Conservation (phyloP, 495 filamentous ascomycete species). For the Emericellopsis terricola region DNA sequence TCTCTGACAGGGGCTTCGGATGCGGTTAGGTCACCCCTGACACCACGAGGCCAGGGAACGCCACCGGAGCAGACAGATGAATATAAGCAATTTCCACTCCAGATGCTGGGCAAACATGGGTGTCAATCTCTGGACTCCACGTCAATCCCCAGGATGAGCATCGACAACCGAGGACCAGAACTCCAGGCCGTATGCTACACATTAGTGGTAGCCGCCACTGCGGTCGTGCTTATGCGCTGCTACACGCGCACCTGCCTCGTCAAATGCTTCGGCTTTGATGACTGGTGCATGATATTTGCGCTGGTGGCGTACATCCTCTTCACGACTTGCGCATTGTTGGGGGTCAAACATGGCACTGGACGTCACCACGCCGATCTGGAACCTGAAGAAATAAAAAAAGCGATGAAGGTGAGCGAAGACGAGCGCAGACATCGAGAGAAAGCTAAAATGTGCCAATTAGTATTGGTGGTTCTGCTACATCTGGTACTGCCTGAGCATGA, state of each 20-base stretch:
- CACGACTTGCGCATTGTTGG: background rate
- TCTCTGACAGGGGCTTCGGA: too few species aligned
- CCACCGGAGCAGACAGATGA: too few species aligned
- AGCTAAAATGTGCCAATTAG: too few species aligned
- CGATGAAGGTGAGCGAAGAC: too few species aligned
- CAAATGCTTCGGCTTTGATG: background rate
- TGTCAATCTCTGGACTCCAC: too few species aligned
- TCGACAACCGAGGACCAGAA: background rate
- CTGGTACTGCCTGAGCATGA: constrained; percentile 6
- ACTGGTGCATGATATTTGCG: background rate
- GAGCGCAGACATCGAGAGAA: too few species aligned
- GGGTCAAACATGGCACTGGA: constrained; percentile 8
- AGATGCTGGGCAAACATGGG: too few species aligned
- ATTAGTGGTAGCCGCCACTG: background rate
- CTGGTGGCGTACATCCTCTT: background rate
- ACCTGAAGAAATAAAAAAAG: too few species aligned
- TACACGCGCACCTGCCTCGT: background rate
- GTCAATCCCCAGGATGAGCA: too few species aligned
- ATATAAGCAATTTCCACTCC: too few species aligned
- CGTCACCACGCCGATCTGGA: constrained; percentile 6
- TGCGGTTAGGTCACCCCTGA: too few species aligned
- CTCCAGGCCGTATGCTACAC: background rate
- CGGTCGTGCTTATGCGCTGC: background rate
- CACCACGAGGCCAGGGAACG: too few species aligned
- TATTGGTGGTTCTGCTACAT: constrained; percentile 9